Evolutionary conservation across 31 red algal species (phyloP), one percentile per base, ranked within the genome.

Genomic region (Asparagopsis taxiformis): DNA sequence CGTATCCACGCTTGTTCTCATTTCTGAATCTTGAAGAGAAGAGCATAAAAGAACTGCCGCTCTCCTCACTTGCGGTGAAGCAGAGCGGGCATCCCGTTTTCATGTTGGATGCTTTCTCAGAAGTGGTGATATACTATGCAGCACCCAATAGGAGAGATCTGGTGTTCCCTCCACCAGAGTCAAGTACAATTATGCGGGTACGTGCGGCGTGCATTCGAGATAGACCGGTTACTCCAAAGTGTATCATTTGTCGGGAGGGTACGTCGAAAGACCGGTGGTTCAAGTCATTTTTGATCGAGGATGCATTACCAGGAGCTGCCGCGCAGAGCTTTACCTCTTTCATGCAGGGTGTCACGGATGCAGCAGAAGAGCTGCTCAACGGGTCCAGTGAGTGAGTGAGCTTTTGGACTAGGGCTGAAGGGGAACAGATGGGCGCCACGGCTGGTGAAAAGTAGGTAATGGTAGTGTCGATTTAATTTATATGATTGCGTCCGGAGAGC

Each of bases 261-360:
- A 85, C 80, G 22, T 60, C 80, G 6, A 75, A 85, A 58, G 80
- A 85, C 38, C 21, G 80, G 17, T 85, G 80, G 80, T 85, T 85
- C 31, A 85, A 74, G 48, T 75, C 80, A 25, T 74, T 74, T 61
- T 68, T 85, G 38, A 74, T 85, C 35, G 80, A 85, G 59, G 80
- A 85, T 44, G 16, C 80, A 22, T 29, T 57, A 0, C 68, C 68
- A 17, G 70, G 69, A 5, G 55, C 17, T 41, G 55, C 30, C 6
- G 33, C 71, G 20, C 51, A 60, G 55, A 43, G 31, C 29, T 75
- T 60, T 24, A 35, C 71, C 24, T 17, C 51, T 8, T 75, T 75
- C 54, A 59, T 59, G 29, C 52, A 61, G 38, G 71, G 71, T 19
- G 36, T 75, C 43, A 43, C 30, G 11, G 71, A 75, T 48, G 32